Conservation (phyloP, 805 yeast genomes). For the Candida sonorensis region DNA sequence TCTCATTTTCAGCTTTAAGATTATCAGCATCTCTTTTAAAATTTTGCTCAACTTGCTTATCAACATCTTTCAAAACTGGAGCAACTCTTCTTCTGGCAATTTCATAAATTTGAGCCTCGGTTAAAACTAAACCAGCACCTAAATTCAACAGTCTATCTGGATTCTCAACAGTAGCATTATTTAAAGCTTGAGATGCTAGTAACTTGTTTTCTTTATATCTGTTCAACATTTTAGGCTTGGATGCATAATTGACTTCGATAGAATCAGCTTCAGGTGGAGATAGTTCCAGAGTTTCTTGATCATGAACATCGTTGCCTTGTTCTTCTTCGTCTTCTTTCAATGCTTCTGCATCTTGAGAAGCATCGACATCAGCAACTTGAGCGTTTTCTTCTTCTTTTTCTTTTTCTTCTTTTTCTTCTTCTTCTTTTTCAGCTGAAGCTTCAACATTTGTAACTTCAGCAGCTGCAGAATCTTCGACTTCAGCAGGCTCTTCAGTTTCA, state of each 20-base stretch:
- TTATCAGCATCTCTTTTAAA: conserved; percentile 33
- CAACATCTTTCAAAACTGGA: conserved; percentile 45
- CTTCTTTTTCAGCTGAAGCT: conserved; percentile 5
- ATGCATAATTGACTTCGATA: conserved; percentile 32
- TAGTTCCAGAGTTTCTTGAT: conserved; percentile 19
- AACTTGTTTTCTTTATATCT: conserved; percentile 44
- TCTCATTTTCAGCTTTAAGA: conserved; percentile 32
- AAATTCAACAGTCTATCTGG: conserved; percentile 43
- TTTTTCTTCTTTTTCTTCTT: conserved; percentile 4
- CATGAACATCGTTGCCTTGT: conserved; percentile 25
- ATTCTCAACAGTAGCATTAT: conserved; percentile 36
- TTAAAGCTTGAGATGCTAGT: conserved; percentile 39
- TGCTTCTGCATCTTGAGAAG: conserved; percentile 5
- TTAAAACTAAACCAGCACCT: conserved; percentile 48
- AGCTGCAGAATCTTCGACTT: conserved; percentile 10
- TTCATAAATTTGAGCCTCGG: conserved; percentile 48
- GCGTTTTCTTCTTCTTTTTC: conserved; percentile 7
- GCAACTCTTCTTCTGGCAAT: conserved; percentile 50
- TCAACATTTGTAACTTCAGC: conserved; percentile 6
- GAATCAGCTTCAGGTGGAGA: conserved; percentile 27
- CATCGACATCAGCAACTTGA: conserved; percentile 8
- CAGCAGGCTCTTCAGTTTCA: conserved; percentile 3
- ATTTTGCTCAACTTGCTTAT: conserved; percentile 40
- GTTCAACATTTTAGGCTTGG: conserved; percentile 41
- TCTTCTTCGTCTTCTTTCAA: conserved; percentile 11